Conservation (phyloP, 164 flowering plant species). For the Amborella trichopoda region DNA sequence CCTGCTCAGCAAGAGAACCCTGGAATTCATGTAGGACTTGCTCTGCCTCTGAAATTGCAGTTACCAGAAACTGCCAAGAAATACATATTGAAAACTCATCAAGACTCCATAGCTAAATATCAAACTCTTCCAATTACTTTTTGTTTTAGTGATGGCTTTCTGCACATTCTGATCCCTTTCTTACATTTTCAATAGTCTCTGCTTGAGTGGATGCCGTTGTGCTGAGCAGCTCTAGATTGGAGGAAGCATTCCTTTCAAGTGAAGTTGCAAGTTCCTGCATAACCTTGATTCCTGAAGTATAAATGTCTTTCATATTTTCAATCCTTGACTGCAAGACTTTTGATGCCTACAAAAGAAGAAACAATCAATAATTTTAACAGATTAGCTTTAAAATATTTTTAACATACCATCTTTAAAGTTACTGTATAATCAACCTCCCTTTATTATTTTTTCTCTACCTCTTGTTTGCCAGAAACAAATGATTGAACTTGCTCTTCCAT, state of each 20-base stretch:
- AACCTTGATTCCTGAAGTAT: conserved; percentile 64
- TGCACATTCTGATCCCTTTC: conserved; percentile 51
- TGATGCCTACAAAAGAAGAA: conserved; percentile 68
- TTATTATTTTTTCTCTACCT: conserved; percentile 46
- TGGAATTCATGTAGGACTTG: conserved; percentile 76
- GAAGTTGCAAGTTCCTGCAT: conserved; percentile 73
- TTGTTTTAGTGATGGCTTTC: conserved; percentile 65
- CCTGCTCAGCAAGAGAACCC: conserved; percentile 55
- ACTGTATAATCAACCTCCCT: no score
- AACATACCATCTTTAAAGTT: no score
- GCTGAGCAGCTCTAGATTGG: conserved; percentile 51
- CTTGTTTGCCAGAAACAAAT: conserved; percentile 72
- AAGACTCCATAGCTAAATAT: no score
- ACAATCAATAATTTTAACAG: no score
- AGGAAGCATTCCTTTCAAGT: conserved; percentile 62
- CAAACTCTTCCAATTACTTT: no score
- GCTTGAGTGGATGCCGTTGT: conserved; percentile 78
- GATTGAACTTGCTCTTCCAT: conserved; percentile 95
- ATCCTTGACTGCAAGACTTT: conserved; percentile 67
- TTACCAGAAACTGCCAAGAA: no score
- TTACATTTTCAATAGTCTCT: conserved; percentile 63
- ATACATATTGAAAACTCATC: no score
- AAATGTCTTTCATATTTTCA: conserved; percentile 51
- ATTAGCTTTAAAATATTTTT: no score
- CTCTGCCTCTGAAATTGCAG: no score